Conservation (phyloP, 305 asterid species). For the Ajuga reptans region DNA sequence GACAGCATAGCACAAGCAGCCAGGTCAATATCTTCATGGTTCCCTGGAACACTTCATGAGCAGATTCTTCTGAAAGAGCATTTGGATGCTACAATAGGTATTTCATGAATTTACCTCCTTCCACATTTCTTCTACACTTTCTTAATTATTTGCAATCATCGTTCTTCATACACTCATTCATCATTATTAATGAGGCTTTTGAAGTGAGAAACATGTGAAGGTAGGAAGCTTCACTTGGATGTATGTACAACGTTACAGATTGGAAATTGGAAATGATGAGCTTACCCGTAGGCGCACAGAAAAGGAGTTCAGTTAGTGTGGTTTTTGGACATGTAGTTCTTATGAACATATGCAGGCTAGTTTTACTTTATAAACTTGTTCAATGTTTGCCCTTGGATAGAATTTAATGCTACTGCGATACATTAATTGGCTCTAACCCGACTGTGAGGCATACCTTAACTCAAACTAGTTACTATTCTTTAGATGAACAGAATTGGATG, state of each 20-base stretch:
- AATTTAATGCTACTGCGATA: neutral
- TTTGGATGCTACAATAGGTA: constrained; percentile 64
- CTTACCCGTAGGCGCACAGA: neutral
- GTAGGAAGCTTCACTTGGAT: constrained; percentile 3
- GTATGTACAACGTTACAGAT: neutral
- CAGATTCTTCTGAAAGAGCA: constrained; percentile 51
- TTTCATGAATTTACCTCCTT: neutral
- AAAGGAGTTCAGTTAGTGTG: neutral
- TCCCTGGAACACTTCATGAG: constrained; percentile 64
- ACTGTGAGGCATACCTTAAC: neutral
- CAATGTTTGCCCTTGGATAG: neutral
- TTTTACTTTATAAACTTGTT: neutral
- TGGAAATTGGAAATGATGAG: neutral
- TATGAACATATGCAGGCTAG: neutral
- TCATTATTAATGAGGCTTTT: neutral
- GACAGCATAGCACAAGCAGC: constrained; percentile 81
- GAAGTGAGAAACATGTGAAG: neutral
- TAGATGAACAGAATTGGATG: neutral
- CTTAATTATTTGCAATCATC: neutral
- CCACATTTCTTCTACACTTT: neutral
- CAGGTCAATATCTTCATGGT: constrained; percentile 61
- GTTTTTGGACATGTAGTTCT: neutral
- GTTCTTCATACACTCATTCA: neutral
- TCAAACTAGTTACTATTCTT: neutral
- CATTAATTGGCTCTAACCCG: neutral